Conservation (phyloP, 768 basidiomycete species). For the Scleroderma bovista region DNA sequence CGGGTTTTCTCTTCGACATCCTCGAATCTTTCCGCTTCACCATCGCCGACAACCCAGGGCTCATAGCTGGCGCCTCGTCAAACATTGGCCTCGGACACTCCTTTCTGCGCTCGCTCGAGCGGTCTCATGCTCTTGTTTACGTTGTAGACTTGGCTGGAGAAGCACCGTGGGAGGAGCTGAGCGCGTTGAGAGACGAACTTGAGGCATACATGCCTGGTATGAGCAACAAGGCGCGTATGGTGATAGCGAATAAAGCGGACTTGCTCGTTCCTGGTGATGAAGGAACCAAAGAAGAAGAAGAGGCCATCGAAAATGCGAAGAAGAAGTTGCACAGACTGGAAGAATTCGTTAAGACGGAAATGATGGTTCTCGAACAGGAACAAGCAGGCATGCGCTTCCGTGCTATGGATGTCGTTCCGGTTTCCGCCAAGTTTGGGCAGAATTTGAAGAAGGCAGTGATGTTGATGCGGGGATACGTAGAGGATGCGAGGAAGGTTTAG, state of each 20-base stretch:
- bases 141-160: conserved; percentile 82
- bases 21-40: conserved; percentile 85
- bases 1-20: conserved; percentile 51
- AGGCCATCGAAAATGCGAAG: conserved; percentile 47
- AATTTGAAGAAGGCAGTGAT: conserved; percentile 69
- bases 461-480: conserved; percentile 63
- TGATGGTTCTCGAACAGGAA: conserved; percentile 26
- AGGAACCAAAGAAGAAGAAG: conserved; percentile 34
- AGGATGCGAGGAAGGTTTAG: conserved; percentile 33
- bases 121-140: conserved; percentile 84
- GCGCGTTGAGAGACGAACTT: conserved; percentile 71
- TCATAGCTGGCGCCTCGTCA: conserved; percentile 78
- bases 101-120: conserved; percentile 89
- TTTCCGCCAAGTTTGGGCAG: conserved; percentile 82
- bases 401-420: conserved; percentile 65
- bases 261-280: conserved; percentile 44
- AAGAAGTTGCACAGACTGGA: conserved; percentile 53
- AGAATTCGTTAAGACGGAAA: conserved; percentile 46
- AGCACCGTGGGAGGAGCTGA: conserved; percentile 74
- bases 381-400: conserved; percentile 14
- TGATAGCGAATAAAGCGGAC: conserved; percentile 96
- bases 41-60: conserved; percentile 94
- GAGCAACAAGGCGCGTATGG: conserved; percentile 69
- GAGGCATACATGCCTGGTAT: conserved; percentile 78
- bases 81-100: conserved; percentile 92